phyloP scores from a whole-genome alignment of 2,329 filamentous ascomycete species.

The Botrytis pseudocinerea region DNA sequence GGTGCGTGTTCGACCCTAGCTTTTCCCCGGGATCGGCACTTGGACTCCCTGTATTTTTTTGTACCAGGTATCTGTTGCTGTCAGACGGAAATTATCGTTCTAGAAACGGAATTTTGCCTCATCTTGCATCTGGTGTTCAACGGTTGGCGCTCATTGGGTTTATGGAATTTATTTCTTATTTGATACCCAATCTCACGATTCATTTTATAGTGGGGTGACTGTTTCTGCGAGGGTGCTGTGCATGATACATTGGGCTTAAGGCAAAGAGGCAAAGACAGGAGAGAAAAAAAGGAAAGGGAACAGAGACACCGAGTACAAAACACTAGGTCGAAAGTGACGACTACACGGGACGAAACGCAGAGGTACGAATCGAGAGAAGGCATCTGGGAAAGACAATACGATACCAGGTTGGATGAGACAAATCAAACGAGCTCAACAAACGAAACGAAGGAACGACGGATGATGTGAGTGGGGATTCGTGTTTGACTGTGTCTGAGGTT shows the following conservation, averaged over 20 bases:
- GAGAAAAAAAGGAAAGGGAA: neutral
- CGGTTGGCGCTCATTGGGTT: neutral
- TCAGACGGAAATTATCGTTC: neutral
- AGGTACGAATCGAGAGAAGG: no score
- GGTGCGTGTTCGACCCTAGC: neutral
- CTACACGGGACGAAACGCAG: neutral
- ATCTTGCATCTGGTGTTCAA: slow-evolving; percentile 18
- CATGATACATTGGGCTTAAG: neutral
- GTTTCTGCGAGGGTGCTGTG: neutral
- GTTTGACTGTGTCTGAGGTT: slow-evolving; percentile 11
- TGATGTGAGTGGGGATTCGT: neutral
- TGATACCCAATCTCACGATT: neutral
- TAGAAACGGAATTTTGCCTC: slow-evolving; percentile 8
- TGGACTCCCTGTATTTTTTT: neutral
- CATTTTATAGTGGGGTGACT: neutral
- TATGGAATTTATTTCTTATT: neutral
- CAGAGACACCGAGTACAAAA: neutral
- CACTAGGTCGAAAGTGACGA: no score
- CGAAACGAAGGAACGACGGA: neutral
- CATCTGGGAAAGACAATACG: neutral
- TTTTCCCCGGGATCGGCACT: slow-evolving; percentile 9
- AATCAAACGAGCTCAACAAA: neutral
- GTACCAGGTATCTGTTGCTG: neutral
- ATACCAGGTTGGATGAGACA: neutral
- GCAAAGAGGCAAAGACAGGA: neutral